A percentile compares a stretch with the other conserved stretches of the same genome.
phyloP scores from a whole-genome alignment of 1,139 yeast genomes.

The Debaryomycetaceae sp. region DNA sequence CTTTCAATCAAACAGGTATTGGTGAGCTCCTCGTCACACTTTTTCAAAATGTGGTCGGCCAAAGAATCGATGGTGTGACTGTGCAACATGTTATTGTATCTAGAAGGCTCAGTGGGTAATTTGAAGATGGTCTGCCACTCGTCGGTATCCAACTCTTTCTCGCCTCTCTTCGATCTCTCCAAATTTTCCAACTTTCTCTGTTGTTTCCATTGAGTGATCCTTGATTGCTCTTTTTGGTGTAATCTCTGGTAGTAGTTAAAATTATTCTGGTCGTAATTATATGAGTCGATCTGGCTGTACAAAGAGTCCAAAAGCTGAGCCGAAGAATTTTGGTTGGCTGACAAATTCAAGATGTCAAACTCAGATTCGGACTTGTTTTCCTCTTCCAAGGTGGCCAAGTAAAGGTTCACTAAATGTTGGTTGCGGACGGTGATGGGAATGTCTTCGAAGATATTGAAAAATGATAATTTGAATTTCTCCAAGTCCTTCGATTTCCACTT shows the following conservation, averaged over 20 bases:
- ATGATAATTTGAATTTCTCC: slow-evolving; percentile 59
- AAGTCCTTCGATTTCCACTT: slow-evolving; percentile 68
- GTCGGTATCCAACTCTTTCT: slow-evolving; percentile 51
- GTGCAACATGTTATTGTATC: slow-evolving; percentile 69
- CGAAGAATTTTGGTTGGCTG: slow-evolving; percentile 44
- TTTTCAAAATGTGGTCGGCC: slow-evolving; percentile 64
- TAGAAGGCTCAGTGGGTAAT: slow-evolving; percentile 73
- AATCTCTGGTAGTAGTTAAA: slow-evolving; percentile 83
- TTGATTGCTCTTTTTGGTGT: slow-evolving; percentile 65
- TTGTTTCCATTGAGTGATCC: slow-evolving; percentile 73
- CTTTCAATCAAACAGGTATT: slow-evolving; percentile 59
- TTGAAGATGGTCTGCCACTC: slow-evolving; percentile 69
- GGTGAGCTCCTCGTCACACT: slow-evolving; percentile 59
- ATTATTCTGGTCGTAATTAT: slow-evolving; percentile 77
- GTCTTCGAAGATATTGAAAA: slow-evolving; percentile 69
- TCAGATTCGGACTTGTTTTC: slow-evolving; percentile 29
- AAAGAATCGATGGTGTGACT: slow-evolving; percentile 68
- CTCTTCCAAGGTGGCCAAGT: slow-evolving; percentile 29
- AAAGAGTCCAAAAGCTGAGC: slow-evolving; percentile 61
- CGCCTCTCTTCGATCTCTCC: slow-evolving; percentile 55
- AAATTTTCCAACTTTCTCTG: slow-evolving; percentile 67
- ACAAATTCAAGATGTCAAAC: slow-evolving; percentile 40
- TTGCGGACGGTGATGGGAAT: slow-evolving; percentile 65
- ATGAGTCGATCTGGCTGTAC: slow-evolving; percentile 72
- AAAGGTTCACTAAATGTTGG: slow-evolving; percentile 41